Evolutionary conservation across 768 basidiomycete species (phyloP).

Genomic region (Psilocybe cyanescens): DNA sequence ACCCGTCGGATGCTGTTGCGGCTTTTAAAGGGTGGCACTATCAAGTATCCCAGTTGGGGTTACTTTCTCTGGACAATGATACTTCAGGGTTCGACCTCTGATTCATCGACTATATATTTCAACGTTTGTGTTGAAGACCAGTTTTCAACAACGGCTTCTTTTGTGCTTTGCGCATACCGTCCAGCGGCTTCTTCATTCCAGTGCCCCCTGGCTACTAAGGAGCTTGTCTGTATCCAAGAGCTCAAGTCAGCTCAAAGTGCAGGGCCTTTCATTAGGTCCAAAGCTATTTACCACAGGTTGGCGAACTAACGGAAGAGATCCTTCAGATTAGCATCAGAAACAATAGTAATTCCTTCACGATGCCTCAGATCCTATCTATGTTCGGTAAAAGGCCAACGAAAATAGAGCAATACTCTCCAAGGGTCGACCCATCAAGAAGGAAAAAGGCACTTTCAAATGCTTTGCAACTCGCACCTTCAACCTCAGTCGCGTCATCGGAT

Average conservation of each 20-base stretch:
- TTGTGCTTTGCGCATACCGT: not conserved
- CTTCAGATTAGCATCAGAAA: too few species aligned
- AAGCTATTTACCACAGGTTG: too few species aligned
- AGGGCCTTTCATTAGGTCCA: too few species aligned
- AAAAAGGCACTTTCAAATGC: not conserved
- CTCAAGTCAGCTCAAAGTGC: too few species aligned
- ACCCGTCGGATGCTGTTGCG: not conserved
- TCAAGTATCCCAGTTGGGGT: too few species aligned
- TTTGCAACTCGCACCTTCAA: not conserved
- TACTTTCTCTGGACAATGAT: not conserved
- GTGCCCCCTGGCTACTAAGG: not conserved
- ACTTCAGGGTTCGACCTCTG: not conserved
- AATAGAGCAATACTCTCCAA: not conserved
- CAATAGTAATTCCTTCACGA: too few species aligned
- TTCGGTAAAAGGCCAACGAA: not conserved
- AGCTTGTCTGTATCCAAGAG: too few species aligned
- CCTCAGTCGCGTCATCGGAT: not conserved
- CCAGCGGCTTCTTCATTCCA: not conserved
- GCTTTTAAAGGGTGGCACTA: not conserved
- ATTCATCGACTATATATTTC: not conserved
- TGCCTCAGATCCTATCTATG: not conserved
- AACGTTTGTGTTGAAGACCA: not conserved
- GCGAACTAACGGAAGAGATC: too few species aligned
- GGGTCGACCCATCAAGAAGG: not conserved
- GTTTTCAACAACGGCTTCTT: not conserved